Conservation (phyloP, 108 stramenopile genomes). For the Cylindrotheca closterium region DNA sequence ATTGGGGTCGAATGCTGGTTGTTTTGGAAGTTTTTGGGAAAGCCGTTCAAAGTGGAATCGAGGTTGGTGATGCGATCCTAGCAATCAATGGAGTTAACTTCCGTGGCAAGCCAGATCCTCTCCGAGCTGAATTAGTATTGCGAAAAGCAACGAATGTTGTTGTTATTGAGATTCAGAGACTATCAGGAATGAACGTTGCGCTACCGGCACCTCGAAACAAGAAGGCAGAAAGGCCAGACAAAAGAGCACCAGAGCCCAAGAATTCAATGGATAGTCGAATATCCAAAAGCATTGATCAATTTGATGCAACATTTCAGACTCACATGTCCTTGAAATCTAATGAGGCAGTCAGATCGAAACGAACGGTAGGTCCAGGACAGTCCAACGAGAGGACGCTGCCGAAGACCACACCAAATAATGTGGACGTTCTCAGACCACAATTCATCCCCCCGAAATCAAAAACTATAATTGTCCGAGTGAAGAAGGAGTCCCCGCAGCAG, state of each 20-base stretch:
- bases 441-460: too few relatives aligned
- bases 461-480: constrained; percentile 7
- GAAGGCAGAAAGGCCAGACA: not conserved
- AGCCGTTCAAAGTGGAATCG: constrained; percentile 6
- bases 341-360: not conserved
- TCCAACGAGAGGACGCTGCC: not conserved
- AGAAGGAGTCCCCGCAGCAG: constrained; percentile 4
- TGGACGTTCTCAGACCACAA: not conserved
- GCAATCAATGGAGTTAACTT: constrained; percentile 25
- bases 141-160: constrained; percentile 3
- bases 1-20: constrained; percentile 18
- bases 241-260: not conserved
- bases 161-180: constrained; percentile 10
- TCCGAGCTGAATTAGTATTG: constrained; percentile 8
- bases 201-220: not conserved
- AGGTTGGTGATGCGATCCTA: constrained; percentile 24
- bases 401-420: not conserved
- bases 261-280: constrained; percentile 8
- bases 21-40: constrained; percentile 9
- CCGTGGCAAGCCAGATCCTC: constrained; percentile 6
- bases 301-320: constrained; percentile 2
- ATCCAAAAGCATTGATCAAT: constrained; percentile 5
- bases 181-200: not conserved
- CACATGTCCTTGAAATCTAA: not conserved
- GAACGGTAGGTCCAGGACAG: not conserved